Base-by-base conservation (phyloP, 805 yeast species). In the Wickerhamia fluorescens region DNA sequence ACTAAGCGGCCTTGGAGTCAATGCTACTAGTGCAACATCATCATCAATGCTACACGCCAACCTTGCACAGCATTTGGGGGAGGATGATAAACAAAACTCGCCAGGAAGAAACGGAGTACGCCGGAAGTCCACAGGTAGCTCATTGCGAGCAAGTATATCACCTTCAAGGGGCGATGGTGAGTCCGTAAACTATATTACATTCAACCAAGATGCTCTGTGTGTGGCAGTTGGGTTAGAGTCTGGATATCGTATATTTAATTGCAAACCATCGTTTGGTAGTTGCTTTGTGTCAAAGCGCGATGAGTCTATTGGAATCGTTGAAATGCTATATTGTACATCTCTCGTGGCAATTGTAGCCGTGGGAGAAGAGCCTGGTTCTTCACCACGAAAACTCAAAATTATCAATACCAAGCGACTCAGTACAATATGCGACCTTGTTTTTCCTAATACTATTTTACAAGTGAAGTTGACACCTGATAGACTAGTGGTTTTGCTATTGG, bases 141-240 rank as follows among this genome's bases (percentile, higher is more conserved):
- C n/a, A n/a, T n/a, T n/a, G n/a, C n/a, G n/a, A n/a, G n/a, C n/a
- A n/a, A n/a, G n/a, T n/a, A n/a, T n/a, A n/a, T n/a, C n/a, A n/a
- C n/a, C n/a, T n/a, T n/a, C n/a, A n/a, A n/a, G n/a, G n/a, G n/a
- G n/a, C n/a, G n/a, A n/a, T n/a, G n/a, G n/a, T n/a, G n/a, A n/a
- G n/a, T n/a, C n/a, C n/a, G 66, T 63, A 30, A 64, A 63, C 34
- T 62, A 47, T 44, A 58, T 63, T 22, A 55, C 63, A 2, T 87
- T 88, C 70, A 89, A 92, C 58, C 98, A 89, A 66, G 96, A 89
- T 58, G 78, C 78, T 36, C 68, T 68, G 49, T 85, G 96, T 55
- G 67, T 87, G 11, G 80, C 92, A 1, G 74, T 80, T 1, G 92
- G 94, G 2, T 67, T 79, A 5, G 67, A 68, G 24, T 60, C 61